Evolutionary conservation across 225 moss, liverwort and hornwort genomes (phyloP), one percentile per base, ranked within the genome.

Genomic region (Climacium dendroides): DNA sequence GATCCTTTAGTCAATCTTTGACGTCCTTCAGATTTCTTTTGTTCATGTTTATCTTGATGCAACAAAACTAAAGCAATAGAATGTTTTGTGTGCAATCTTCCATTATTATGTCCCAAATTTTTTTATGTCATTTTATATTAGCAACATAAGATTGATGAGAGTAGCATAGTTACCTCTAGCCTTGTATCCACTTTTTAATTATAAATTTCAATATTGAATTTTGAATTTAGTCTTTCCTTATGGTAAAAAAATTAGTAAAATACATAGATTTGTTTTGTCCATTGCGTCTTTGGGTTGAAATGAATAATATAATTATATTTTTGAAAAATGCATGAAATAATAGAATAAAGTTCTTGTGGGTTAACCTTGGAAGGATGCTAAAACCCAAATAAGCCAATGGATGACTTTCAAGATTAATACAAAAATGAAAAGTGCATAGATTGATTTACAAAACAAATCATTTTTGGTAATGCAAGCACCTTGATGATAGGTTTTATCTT

Each of bases 291-390:
- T 39, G 1, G 11, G 4, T 32, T 48, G 48, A 47, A 19, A 30
- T 32, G 19, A 74, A 4, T 18, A 32, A 4, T 32, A 19, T 4
- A 11, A 1, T 29, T 48, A 48, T 74, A 11, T 47, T 74, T 47
- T 48, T 47, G 74, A 74, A 48, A 50, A 48, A 10, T 11, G 1
- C 12, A 50, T 19, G 10, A 32, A 48, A 48, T 30, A 72, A 17
- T 72, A 2, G 7, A 0, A 7, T 9, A 43, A 41, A 1, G n/a
- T 71, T 43, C 5, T 43, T 43, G 6, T 1, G 0, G 1, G 14
- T 43, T 71, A 16, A 71, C 26, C 5, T 43, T 43, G 13, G 1
- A 69, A 26, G 15, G 45, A 6, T 0, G 0, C 45, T 71, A 45
- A 71, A 3, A 28, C 3, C 39, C 6, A 24, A 9, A 16, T 5